Base-by-base conservation (phyloP, 805 yeast genomes). In the Martiniozyma abietophila region DNA sequence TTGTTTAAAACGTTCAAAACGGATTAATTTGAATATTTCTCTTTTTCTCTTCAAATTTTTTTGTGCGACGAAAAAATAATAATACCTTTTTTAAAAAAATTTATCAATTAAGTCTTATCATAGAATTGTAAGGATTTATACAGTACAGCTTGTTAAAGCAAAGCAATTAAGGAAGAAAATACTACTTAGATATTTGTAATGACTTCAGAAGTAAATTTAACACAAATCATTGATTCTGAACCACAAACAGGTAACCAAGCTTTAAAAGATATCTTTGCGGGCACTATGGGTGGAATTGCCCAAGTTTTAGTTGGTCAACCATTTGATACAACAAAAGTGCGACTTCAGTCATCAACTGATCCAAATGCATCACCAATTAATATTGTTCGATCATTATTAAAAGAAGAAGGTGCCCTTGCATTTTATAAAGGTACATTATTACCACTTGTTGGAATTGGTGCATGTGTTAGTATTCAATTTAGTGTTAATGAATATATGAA, bases 231-330 rank as follows among this genome's bases (percentile, higher is more conserved):
- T 28, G 53, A 49, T n/a, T 35, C 40, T 5, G 40, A 40, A 8
- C 41, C 44, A 12, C 25, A 43, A 15, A 56, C 56, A 25, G 50
- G 51, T 12, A 46, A 45, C 35, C 53, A 74, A 27, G 84, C 84
- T 8, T 44, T 67, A 21, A 85, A 85, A 49, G 96, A 88, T 55
- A 69, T 86, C 31, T 59, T 82, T 35, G 94, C 94, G 4, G 98
- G 98, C 15, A 89, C 96, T 12, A 69, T 80, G 46, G 97, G 97
- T 38, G 98, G 98, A 35, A 74, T 92, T 18, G 89, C 96, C 6
- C 98, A 92, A 60, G 97, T 92, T 6, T 62, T 92, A 22, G 82
- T 80, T 10, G 98, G 98, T 17, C 97, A 92, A 59, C 96, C 97
- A 6, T 89, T 89, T 51, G 97, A 88, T 55, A 83, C 95, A 8